These are phyloP conservation scores for Pestalotiopsis fici DNA, from an alignment of 2,329 filamentous ascomycete species.

Conservation along the genomic window DNA sequence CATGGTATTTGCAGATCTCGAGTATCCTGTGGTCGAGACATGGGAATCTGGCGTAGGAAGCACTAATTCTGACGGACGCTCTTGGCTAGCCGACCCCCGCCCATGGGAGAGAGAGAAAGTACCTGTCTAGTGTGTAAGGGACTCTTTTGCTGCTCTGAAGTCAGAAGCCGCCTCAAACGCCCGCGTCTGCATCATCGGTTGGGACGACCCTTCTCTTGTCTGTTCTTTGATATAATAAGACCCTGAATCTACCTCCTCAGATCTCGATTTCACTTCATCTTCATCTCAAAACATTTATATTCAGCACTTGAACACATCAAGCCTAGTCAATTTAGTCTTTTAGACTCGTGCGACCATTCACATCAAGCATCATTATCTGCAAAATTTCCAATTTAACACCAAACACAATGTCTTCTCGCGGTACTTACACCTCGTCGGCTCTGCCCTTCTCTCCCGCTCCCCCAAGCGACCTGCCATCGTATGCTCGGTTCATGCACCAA, in stretches of 20 bases:
- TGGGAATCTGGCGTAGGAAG: slow-evolving; percentile 2
- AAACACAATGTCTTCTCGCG: slow-evolving; percentile 25
- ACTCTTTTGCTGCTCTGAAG: slow-evolving; percentile 16
- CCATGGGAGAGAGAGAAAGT: background rate
- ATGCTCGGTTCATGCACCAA: slow-evolving; percentile 62
- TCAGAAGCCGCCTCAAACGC: slow-evolving; percentile 18
- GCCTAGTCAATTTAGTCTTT: background rate
- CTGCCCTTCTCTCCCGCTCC: slow-evolving; percentile 27
- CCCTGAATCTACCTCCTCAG: background rate
- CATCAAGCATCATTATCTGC: too few relatives aligned
- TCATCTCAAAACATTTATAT: background rate
- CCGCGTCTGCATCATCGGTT: slow-evolving; percentile 10
- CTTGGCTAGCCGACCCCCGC: background rate
- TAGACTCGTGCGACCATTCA: background rate
- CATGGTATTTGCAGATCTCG: slow-evolving; percentile 25
- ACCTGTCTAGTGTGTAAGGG: background rate
- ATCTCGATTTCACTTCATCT: background rate
- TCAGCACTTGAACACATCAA: background rate
- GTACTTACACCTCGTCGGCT: slow-evolving; percentile 20
- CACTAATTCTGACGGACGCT: slow-evolving; percentile 3
- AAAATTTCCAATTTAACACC: slow-evolving; percentile 6
- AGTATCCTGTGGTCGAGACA: slow-evolving; percentile 1
- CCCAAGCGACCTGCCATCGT: slow-evolving; percentile 37
- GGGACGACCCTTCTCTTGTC: slow-evolving; percentile 11
- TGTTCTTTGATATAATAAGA: slow-evolving; percentile 16